These are phyloP conservation scores for Astrothelium subdiscretum DNA, from an alignment of 495 filamentous ascomycete genomes.

Conservation along the genomic window DNA sequence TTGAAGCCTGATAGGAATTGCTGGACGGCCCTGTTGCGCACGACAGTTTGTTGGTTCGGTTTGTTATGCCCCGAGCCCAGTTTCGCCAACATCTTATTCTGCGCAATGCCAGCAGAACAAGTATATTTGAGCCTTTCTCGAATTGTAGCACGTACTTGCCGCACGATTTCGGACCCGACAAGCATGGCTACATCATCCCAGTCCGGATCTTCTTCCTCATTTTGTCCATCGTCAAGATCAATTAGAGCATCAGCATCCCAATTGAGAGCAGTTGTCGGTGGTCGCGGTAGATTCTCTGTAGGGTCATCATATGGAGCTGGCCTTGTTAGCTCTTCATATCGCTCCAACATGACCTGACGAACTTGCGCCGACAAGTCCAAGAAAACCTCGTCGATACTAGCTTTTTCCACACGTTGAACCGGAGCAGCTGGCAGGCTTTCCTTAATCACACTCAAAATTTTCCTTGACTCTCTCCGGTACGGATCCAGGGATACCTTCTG, in stretches of 20 bases:
- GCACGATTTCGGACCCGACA: slow-evolving; percentile 78
- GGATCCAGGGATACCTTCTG: slow-evolving; percentile 92
- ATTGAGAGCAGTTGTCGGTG: slow-evolving; percentile 61
- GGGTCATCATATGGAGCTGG: slow-evolving; percentile 59
- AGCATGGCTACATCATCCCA: slow-evolving; percentile 92
- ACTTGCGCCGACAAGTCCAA: slow-evolving; percentile 79
- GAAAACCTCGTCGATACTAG: slow-evolving; percentile 85
- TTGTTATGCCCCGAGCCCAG: slow-evolving; percentile 84
- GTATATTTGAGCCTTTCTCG: slow-evolving; percentile 67
- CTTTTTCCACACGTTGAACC: slow-evolving; percentile 75
- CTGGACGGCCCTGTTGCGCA: slow-evolving; percentile 70
- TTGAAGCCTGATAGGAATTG: slow-evolving; percentile 77
- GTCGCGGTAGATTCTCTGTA: slow-evolving; percentile 57
- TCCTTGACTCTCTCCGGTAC: slow-evolving; percentile 74
- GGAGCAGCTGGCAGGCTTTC: slow-evolving; percentile 47
- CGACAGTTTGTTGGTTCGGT: slow-evolving; percentile 83
- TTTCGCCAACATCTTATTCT: slow-evolving; percentile 93
- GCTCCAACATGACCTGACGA: slow-evolving; percentile 58
- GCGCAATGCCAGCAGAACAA: slow-evolving; percentile 76
- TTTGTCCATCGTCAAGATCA: slow-evolving; percentile 58
- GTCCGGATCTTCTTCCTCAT: slow-evolving; percentile 71
- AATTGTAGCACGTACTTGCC: slow-evolving; percentile 57
- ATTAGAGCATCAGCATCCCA: slow-evolving; percentile 74
- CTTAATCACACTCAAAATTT: slow-evolving; percentile 74
- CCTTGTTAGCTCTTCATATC: slow-evolving; percentile 62